Conservation (phyloP, 2,329 filamentous ascomycete genomes). For the Cladobotryum protrusum region DNA sequence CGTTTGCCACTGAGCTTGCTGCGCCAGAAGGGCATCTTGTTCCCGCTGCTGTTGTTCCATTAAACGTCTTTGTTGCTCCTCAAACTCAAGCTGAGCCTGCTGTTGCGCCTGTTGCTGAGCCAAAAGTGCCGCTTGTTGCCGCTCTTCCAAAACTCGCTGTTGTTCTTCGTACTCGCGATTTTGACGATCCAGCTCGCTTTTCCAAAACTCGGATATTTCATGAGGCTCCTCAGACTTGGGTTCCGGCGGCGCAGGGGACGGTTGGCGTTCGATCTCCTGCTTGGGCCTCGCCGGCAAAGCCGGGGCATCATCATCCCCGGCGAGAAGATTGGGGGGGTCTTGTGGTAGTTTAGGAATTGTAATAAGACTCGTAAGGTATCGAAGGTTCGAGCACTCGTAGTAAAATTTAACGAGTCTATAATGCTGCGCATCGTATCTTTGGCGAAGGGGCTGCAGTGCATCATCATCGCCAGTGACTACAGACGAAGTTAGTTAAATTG, state of each 20-base stretch:
- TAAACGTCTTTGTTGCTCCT: conserved; percentile 83
- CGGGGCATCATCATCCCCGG: conserved; percentile 77
- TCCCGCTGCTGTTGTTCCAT: conserved; percentile 86
- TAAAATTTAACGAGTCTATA: conserved; percentile 97
- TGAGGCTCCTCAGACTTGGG: conserved; percentile 75
- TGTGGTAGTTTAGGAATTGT: conserved; percentile 93
- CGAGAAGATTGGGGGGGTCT: conserved; percentile 82
- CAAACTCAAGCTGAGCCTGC: conserved; percentile 89
- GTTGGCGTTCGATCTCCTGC: conserved; percentile 62
- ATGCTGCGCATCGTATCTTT: conserved; percentile 90
- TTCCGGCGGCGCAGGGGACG: conserved; percentile 55
- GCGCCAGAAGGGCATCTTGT: conserved; percentile 80
- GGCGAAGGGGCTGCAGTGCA: conserved; percentile 78
- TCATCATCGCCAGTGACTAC: conserved; percentile 87
- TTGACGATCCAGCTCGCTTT: conserved; percentile 81
- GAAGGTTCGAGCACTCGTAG: conserved; percentile 96
- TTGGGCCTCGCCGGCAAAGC: conserved; percentile 75
- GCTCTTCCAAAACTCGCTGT: conserved; percentile 79
- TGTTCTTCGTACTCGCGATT: conserved; percentile 95
- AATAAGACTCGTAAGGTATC: conserved; percentile 93
- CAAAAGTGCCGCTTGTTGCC: conserved; percentile 73
- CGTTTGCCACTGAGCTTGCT: conserved; percentile 89
- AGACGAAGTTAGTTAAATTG: conserved; percentile 15
- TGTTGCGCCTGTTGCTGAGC: conserved; percentile 77
- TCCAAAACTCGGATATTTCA: conserved; percentile 97